These are phyloP conservation scores for Peniophora sp. DNA, from an alignment of 1,284 basidiomycete genomes.

Conservation along the genomic window DNA sequence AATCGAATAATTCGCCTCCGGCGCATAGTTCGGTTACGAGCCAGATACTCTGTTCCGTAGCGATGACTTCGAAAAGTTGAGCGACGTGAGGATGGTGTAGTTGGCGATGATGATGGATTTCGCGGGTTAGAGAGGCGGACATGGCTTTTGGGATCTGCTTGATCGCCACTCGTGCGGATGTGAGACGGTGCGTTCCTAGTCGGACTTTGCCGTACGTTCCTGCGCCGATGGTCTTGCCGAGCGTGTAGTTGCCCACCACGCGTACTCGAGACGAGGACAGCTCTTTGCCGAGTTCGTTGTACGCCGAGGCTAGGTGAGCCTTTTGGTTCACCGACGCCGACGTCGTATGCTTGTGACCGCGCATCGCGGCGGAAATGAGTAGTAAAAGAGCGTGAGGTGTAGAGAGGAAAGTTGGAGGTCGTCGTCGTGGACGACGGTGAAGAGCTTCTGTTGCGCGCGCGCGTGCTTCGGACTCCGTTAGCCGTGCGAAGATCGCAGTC, in stretches of 20 bases:
- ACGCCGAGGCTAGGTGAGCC: constrained; percentile 87
- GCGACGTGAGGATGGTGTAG: constrained; percentile 94
- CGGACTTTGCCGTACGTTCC: constrained; percentile 92
- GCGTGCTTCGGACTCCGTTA: no score
- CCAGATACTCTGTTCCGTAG: constrained; percentile 93
- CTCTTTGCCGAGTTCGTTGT: constrained; percentile 95
- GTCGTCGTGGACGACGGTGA: no score
- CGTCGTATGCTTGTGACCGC: constrained; percentile 55
- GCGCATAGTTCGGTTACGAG: constrained; percentile 95
- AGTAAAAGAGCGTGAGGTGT: constrained; percentile 18
- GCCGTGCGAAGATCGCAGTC: no score
- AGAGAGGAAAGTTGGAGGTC: constrained; percentile 1
- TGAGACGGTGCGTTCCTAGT: constrained; percentile 86
- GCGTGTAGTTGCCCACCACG: constrained; percentile 92
- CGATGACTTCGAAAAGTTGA: constrained; percentile 96
- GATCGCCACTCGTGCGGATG: constrained; percentile 86
- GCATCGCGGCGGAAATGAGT: constrained; percentile 30
- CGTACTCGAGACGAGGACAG: constrained; percentile 83
- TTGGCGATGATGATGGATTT: constrained; percentile 96
- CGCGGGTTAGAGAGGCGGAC: constrained; percentile 86
- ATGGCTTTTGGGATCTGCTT: constrained; percentile 96
- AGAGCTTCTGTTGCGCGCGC: no score
- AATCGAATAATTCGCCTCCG: constrained; percentile 96
- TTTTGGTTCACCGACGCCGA: constrained; percentile 73
- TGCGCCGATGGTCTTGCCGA: constrained; percentile 94